These are phyloP conservation scores for Beauveria medogensis DNA, from an alignment of 2,329 filamentous ascomycete genomes.

Conservation along the genomic window DNA sequence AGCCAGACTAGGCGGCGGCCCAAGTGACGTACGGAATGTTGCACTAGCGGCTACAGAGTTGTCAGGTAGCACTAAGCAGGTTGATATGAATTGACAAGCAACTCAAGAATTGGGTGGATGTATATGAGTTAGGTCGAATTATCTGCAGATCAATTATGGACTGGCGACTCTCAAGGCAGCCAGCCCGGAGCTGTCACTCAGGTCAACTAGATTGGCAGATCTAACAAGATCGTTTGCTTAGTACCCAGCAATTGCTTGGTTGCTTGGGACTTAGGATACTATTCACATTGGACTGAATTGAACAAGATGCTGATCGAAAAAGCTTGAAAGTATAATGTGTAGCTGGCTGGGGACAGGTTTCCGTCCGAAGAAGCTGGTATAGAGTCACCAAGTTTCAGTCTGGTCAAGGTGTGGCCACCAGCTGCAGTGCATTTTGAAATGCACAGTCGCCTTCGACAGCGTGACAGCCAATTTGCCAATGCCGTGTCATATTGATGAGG, in stretches of 20 bases:
- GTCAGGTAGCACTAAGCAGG: background rate
- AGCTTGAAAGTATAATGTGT: too few relatives aligned
- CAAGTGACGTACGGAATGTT: constrained; percentile 1
- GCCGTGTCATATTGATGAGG: constrained; percentile 3
- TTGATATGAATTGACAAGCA: background rate
- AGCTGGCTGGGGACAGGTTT: too few relatives aligned
- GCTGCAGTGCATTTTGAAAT: background rate
- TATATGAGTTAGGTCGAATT: background rate
- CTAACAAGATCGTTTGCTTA: too few relatives aligned
- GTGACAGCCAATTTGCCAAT: background rate
- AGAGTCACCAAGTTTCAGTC: too few relatives aligned
- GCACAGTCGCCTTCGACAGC: background rate
- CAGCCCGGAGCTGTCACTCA: too few relatives aligned
- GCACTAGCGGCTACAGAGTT: background rate
- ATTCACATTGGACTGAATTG: too few relatives aligned
- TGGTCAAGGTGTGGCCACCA: background rate
- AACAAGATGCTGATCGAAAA: too few relatives aligned
- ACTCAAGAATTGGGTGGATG: background rate
- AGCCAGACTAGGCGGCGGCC: background rate
- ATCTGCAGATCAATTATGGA: background rate
- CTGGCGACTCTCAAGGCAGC: background rate
- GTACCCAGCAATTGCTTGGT: too few relatives aligned
- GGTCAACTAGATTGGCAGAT: too few relatives aligned
- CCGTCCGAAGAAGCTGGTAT: background rate
- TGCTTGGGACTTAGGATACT: too few relatives aligned